Percentiles rank a stretch among this genome's conserved stretches.
Conservation (phyloP, 371 early-diverging fungal species). For the Basidiobolus meristosporus region DNA sequence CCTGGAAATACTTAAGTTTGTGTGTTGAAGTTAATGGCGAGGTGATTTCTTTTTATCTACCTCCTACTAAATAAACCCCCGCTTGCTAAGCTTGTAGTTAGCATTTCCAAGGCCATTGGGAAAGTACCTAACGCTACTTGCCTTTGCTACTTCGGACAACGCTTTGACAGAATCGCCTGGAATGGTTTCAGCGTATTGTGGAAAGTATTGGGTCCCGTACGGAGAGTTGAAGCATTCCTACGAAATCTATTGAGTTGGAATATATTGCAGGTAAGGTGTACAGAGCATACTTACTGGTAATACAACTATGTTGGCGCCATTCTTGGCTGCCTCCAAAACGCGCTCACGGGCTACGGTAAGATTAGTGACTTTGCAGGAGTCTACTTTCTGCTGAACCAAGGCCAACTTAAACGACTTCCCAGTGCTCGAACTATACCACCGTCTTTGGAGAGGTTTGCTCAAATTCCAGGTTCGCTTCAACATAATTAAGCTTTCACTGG, state of each 20-base stretch:
- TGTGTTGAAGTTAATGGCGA: background rate
- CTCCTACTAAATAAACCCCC: conserved; percentile 52
- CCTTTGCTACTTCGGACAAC: conserved; percentile 68
- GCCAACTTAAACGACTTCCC: conserved; percentile 47
- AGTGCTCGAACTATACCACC: no score
- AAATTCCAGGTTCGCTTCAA: no score
- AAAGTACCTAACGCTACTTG: conserved; percentile 3
- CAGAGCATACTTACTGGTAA: conserved; percentile 43
- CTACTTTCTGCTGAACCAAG: conserved; percentile 57
- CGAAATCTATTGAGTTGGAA: background rate
- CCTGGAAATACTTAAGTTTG: conserved; percentile 39
- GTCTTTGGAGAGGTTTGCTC: no score
- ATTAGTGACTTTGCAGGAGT: conserved; percentile 53
- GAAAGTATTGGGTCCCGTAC: conserved; percentile 84
- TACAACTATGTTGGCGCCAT: conserved; percentile 70
- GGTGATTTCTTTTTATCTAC: conserved; percentile 6
- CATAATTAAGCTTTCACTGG: no score
- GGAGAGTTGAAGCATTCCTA: conserved; percentile 93
- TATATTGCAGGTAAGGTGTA: background rate
- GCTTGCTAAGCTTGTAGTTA: conserved; percentile 30
- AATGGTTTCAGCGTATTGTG: conserved; percentile 49
- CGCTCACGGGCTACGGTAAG: conserved; percentile 47
- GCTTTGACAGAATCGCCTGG: conserved; percentile 35
- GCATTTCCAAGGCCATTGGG: background rate
- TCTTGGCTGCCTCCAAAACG: conserved; percentile 63